A percentile compares a stretch with the other conserved stretches of the same genome.
These are phyloP conservation scores for Xylariaceae sp. DNA, from an alignment of 2,329 filamentous ascomycete species.

Conservation along the genomic window DNA sequence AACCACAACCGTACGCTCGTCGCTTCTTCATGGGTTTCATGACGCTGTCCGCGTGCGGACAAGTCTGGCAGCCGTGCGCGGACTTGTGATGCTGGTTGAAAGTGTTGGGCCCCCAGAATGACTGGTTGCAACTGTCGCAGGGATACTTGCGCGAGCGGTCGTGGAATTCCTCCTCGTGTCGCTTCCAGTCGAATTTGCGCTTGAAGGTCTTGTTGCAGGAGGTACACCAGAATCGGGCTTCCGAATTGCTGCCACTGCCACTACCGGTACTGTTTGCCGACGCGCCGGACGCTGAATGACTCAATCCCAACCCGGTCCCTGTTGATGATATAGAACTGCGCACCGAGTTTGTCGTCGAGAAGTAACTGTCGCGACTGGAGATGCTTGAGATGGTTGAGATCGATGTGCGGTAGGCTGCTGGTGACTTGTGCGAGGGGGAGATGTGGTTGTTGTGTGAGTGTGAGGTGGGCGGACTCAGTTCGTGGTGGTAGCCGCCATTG, in stretches of 20 bases:
- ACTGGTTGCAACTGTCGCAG: constrained; percentile 64
- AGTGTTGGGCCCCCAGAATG: constrained; percentile 64
- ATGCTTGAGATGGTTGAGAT: constrained; percentile 31
- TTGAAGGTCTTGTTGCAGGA: constrained; percentile 61
- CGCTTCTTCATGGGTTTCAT: constrained; percentile 60
- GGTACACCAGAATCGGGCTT: constrained; percentile 37
- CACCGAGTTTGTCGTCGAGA: constrained; percentile 28
- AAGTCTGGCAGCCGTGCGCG: constrained; percentile 61
- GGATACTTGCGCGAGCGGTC: constrained; percentile 65
- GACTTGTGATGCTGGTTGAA: constrained; percentile 67
- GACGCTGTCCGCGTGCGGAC: constrained; percentile 61
- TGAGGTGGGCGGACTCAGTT: too few relatives aligned
- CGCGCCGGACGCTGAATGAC: not conserved
- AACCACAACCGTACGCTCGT: constrained; percentile 66
- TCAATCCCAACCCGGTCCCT: too few relatives aligned
- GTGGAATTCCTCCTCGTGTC: constrained; percentile 66
- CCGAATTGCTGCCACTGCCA: constrained; percentile 17
- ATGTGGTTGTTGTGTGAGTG: too few relatives aligned
- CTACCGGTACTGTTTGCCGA: not conserved
- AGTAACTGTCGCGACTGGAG: constrained; percentile 31
- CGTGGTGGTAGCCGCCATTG: too few relatives aligned
- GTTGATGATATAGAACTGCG: constrained; percentile 30
- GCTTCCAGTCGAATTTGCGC: constrained; percentile 66
- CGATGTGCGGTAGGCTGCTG: constrained; percentile 26
- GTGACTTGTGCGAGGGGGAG: constrained; percentile 19